These are phyloP conservation scores for Gaertneriomyces semiglobifer DNA, from an alignment of 192 early-diverging fungal genomes.

Conservation along the genomic window DNA sequence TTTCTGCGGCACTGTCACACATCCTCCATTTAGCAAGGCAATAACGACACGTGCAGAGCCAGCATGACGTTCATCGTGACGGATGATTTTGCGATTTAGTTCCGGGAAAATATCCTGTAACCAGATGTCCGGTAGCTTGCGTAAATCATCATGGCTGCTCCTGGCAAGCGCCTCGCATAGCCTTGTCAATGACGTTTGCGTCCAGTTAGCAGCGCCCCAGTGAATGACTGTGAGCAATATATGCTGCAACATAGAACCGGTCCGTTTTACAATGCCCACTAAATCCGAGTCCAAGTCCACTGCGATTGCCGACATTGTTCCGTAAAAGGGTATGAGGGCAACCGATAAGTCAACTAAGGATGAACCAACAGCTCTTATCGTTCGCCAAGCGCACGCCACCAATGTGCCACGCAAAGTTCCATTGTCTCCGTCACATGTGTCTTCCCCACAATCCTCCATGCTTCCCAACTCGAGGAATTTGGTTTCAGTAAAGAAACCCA, in stretches of 20 bases:
- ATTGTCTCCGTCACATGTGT: conserved; percentile 5
- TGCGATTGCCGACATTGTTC: no score
- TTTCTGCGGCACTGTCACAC: background rate
- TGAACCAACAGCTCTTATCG: background rate
- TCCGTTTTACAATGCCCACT: background rate
- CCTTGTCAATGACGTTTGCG: background rate
- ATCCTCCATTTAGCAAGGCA: conserved; percentile 1
- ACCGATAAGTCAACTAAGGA: background rate
- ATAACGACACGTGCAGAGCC: conserved; percentile 8
- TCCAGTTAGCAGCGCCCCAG: conserved; percentile 18
- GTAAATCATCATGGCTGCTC: background rate
- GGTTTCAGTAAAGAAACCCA: conserved; percentile 1
- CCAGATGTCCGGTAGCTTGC: background rate
- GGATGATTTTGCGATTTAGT: background rate
- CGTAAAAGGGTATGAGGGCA: no score
- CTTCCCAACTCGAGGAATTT: conserved; percentile 9
- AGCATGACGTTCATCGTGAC: conserved; percentile 9
- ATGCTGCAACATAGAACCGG: background rate
- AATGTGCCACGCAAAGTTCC: background rate
- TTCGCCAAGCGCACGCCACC: conserved; percentile 12
- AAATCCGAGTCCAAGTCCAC: no score
- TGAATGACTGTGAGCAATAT: conserved; percentile 1
- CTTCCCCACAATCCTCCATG: background rate
- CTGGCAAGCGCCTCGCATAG: background rate
- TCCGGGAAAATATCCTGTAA: background rate